Evolutionary conservation across 768 basidiomycete species (phyloP).

Genomic region (Filobasidium wieringae): DNA sequence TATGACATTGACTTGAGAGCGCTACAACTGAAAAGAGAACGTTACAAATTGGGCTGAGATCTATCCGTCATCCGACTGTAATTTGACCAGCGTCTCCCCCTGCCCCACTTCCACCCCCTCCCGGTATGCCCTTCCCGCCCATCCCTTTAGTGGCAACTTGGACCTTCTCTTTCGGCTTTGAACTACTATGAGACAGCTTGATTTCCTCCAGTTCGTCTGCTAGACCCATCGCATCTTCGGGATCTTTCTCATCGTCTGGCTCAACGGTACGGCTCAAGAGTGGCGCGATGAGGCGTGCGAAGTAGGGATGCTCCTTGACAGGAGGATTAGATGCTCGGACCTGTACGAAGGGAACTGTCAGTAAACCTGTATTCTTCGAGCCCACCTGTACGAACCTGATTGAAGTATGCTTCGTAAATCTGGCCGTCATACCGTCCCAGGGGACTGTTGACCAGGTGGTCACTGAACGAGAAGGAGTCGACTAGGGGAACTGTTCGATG

Average conservation of each 20-base stretch:
- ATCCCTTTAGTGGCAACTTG: background rate
- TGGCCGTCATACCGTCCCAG: slow-evolving; percentile 42
- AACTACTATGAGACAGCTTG: background rate
- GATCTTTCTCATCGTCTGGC: slow-evolving; percentile 33
- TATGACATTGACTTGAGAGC: too few species aligned
- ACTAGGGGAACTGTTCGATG: slow-evolving; percentile 27
- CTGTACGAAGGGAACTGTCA: background rate
- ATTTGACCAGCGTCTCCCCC: background rate
- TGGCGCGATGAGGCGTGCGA: slow-evolving; percentile 42
- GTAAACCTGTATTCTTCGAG: background rate
- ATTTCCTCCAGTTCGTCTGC: slow-evolving; percentile 37
- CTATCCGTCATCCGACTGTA: too few species aligned
- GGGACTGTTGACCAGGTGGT: slow-evolving; percentile 42
- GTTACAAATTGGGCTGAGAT: too few species aligned
- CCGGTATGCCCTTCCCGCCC: background rate
- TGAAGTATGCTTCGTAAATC: slow-evolving; percentile 42
- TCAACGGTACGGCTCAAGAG: slow-evolving; percentile 38
- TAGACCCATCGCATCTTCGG: slow-evolving; percentile 37
- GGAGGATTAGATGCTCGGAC: slow-evolving; percentile 41
- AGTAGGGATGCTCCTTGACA: slow-evolving; percentile 42
- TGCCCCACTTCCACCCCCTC: background rate
- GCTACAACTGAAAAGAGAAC: too few species aligned
- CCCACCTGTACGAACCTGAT: slow-evolving; percentile 26
- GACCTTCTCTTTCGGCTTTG: background rate
- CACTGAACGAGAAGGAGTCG: slow-evolving; percentile 37